Percentiles rank a stretch among this genome's conserved stretches.
Evolutionary conservation across 441 rosid species (phyloP).

Genomic region (Corymbia citriodora): DNA sequence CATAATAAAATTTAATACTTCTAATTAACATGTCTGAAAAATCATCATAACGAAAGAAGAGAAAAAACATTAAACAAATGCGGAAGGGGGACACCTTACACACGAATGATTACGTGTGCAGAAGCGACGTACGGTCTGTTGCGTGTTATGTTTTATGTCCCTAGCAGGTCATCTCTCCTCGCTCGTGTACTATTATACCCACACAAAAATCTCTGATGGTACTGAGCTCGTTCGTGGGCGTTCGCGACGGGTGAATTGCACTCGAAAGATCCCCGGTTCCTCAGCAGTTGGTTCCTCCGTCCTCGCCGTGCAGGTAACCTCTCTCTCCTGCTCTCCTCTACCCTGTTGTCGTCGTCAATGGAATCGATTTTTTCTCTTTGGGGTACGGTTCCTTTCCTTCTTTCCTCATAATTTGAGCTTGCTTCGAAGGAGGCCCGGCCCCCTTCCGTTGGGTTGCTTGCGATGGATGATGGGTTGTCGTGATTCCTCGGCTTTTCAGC

Average conservation of each 20-base stretch:
- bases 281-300: not conserved
- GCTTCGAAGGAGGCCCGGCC: not conserved
- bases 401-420: not conserved
- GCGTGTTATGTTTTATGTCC: not conserved
- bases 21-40: no score
- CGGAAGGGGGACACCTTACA: not conserved
- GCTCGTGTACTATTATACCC: not conserved
- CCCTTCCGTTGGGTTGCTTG: not conserved
- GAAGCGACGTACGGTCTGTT: not conserved
- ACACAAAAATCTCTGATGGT: not conserved
- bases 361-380: not conserved
- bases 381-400: not conserved
- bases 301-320: not conserved
- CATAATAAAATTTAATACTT: no score
- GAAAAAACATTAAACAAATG: not conserved
- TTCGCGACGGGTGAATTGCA: not conserved
- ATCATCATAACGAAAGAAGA: not conserved
- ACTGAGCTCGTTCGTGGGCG: not conserved
- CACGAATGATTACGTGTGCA: not conserved
- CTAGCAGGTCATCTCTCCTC: rapidly evolving
- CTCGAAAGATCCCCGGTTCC: not conserved
- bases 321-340: no score
- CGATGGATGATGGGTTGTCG: not conserved
- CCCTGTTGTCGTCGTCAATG: not conserved
- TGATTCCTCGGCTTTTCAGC: not conserved